These are phyloP conservation scores for Stephania japonica DNA, from an alignment of 164 flowering plant genomes.

Conservation along the genomic window DNA sequence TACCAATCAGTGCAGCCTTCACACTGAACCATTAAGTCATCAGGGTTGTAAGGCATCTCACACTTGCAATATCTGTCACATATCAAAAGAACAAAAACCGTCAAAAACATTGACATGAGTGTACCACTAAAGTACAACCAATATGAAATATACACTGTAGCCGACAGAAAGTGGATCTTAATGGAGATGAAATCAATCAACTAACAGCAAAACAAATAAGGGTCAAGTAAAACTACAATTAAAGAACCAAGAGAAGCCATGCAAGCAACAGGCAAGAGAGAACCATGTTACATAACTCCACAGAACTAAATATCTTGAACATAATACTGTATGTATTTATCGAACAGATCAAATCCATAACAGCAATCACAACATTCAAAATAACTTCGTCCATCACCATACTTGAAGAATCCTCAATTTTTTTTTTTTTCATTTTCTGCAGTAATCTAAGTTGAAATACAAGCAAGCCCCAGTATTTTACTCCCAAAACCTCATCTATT, in stretches of 20 bases:
- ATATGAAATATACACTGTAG: not conserved
- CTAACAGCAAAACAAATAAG: not conserved
- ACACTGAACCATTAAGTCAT: conserved; percentile 76
- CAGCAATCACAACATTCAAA: not conserved
- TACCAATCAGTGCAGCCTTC: conserved; percentile 77
- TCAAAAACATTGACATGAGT: not conserved
- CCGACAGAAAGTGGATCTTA: not conserved
- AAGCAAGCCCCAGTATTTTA: not conserved
- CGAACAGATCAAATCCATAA: not conserved
- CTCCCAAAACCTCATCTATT: not conserved
- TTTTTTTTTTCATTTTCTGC: not conserved
- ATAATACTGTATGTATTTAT: not conserved
- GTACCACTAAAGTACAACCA: not conserved
- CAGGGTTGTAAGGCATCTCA: conserved; percentile 86
- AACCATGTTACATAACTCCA: not conserved
- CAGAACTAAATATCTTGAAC: not conserved
- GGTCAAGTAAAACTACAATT: not conserved
- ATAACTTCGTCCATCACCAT: not conserved
- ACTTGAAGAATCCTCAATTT: not conserved
- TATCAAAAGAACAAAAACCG: not conserved
- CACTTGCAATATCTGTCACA: conserved; percentile 70
- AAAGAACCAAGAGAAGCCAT: no score
- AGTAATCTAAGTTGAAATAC: not conserved
- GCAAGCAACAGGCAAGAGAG: not conserved
- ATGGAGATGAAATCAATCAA: not conserved